Evolutionary conservation across 1,284 basidiomycete species (phyloP).

Genomic region (Apiotrichum veenhuisii): DNA sequence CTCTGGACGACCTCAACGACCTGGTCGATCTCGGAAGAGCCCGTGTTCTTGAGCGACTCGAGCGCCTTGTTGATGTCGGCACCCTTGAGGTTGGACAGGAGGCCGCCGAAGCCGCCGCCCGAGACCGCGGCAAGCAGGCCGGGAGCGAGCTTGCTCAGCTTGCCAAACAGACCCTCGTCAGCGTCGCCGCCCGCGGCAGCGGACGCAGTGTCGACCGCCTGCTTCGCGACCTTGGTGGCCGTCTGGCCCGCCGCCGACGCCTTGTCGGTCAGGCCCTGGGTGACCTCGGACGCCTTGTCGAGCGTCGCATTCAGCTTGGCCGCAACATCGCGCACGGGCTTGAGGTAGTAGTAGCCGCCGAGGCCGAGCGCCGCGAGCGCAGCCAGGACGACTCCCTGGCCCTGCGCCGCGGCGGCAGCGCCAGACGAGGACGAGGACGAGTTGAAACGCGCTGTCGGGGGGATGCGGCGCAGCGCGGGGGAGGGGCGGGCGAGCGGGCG

Average conservation of each 20-base stretch:
- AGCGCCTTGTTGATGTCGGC: constrained; percentile 38
- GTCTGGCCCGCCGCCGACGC: constrained; percentile 1
- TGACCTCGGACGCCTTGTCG: constrained; percentile 3
- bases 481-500: background rate
- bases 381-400: constrained; percentile 28
- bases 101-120: constrained; percentile 25
- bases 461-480: background rate
- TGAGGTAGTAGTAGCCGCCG: constrained; percentile 42
- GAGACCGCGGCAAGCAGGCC: constrained; percentile 25
- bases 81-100: constrained; percentile 41
- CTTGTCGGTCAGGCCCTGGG: constrained; percentile 1
- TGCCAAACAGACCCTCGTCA: background rate
- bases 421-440: background rate
- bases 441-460: background rate
- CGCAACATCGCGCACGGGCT: constrained; percentile 46
- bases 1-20: constrained; percentile 43
- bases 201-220: background rate
- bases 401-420: background rate
- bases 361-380: constrained; percentile 34
- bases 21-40: constrained; percentile 43
- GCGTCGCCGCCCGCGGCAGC: constrained; percentile 7
- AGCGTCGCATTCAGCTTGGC: constrained; percentile 5
- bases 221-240: constrained; percentile 5
- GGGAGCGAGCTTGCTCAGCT: constrained; percentile 26
- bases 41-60: constrained; percentile 44